Base-by-base conservation (phyloP, 768 basidiomycete genomes). In the Suillus spraguei region DNA sequence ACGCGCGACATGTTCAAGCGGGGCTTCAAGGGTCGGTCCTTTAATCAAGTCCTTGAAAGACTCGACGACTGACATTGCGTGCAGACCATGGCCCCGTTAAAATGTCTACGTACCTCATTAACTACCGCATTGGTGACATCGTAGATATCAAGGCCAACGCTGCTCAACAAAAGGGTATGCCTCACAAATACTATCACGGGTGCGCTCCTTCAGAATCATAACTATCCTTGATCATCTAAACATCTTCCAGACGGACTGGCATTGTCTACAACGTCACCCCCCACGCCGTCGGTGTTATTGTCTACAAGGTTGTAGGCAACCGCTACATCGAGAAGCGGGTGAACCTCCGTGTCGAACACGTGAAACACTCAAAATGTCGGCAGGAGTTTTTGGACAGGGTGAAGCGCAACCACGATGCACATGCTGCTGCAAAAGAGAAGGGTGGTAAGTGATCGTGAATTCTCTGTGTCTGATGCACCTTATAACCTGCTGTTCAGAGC, bases 1-100 rank as follows among this genome's bases (percentile, higher is more conserved):
- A 99, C 97, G 90, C 95, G 97, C 89, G 84, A 96, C 83, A 97
- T 99, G 96, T 99, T 99, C 92, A 95, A 93, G 88, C 86, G 92
- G 83, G 91, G 89, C 75, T 98, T 99, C 91, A 97, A 97, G 87
- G 88, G 95, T 96, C 79, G 72, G 85, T 77, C 65, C 58, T 61
- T 56, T 66, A 47, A 60, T 56, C 64, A 63, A 64, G 69, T 49
- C 67, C 36, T 67, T 52, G 58, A 50, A n/a, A 56, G 39, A 33
- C 3, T 52, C 22, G 33, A 20, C 10, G 32, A 39, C 35, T 64
- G n/a, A 66, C 62, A 52, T 59, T 22, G 32, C 49, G 14, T 58
- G 41, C 71, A 97, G 93, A 96, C 74, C 90, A 95, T 77, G 97
- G 97, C 75, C 85, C 86, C 69, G 84, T 95, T 66, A 92, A 92